Percentiles rank a stretch among this genome's conserved stretches.
phyloP scores from a whole-genome alignment of 768 basidiomycete genomes.

The Nevesoporus exiguus region DNA sequence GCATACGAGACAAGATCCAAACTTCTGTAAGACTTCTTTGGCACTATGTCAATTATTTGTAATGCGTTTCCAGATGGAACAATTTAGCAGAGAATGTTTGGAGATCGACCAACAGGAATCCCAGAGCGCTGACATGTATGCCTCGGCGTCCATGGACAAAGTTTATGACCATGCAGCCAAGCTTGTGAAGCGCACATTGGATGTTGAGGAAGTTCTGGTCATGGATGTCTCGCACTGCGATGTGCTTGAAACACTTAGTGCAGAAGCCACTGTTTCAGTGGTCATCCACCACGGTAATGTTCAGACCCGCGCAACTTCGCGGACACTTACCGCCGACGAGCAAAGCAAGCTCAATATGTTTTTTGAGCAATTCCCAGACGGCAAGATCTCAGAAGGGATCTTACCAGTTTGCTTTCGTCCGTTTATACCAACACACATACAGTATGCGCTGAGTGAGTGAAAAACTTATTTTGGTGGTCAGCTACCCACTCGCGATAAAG shows the following conservation, averaged over 20 bases:
- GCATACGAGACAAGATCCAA: constrained; percentile 89
- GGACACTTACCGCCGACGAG: constrained; percentile 63
- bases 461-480: background rate
- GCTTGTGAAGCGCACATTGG: constrained; percentile 84
- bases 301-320: constrained; percentile 47
- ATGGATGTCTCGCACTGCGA: constrained; percentile 93
- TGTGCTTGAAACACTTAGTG: constrained; percentile 64
- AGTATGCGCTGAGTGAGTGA: constrained; percentile 81
- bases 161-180: constrained; percentile 90
- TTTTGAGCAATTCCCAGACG: constrained; percentile 77
- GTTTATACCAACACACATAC: constrained; percentile 75
- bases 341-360: constrained; percentile 74
- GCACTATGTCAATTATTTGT: background rate
- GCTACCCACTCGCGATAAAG: constrained; percentile 35
- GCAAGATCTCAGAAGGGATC: constrained; percentile 83
- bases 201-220: constrained; percentile 88
- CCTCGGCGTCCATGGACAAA: constrained; percentile 65
- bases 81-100: constrained; percentile 91
- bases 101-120: constrained; percentile 67
- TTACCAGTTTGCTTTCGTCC: constrained; percentile 80
- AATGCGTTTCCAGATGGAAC: constrained; percentile 67
- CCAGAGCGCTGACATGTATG: constrained; percentile 21
- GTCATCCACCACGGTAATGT: constrained; percentile 69
- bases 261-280: constrained; percentile 63
- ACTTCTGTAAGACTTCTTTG: constrained; percentile 56